These are phyloP conservation scores for Cryptosporidium meleagridis DNA, from an alignment of 169 alveolate species.

Conservation along the genomic window DNA sequence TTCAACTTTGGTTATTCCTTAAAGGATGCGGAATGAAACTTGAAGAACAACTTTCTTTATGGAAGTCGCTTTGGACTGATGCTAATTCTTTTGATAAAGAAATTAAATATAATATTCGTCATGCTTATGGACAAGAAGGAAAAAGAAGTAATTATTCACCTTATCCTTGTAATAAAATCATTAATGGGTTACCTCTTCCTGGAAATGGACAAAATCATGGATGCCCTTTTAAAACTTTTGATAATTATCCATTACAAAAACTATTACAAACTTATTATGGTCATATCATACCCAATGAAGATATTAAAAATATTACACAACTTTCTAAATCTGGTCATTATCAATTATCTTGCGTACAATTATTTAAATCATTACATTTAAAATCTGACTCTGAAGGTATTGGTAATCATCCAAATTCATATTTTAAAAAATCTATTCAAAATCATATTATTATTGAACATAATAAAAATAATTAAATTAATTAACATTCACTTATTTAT, in stretches of 20 bases:
- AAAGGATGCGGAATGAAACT: constrained; percentile 91
- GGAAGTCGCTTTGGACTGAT: constrained; percentile 89
- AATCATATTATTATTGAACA: background rate
- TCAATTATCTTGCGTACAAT: constrained; percentile 89
- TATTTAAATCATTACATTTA: constrained; percentile 86
- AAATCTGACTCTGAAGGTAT: constrained; percentile 89
- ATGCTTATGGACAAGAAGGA: constrained; percentile 95
- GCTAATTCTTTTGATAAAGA: constrained; percentile 88
- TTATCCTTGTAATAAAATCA: constrained; percentile 89
- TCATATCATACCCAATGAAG: constrained; percentile 76
- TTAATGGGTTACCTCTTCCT: constrained; percentile 88
- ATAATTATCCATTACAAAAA: constrained; percentile 74
- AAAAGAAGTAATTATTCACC: constrained; percentile 92
- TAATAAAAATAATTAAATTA: background rate
- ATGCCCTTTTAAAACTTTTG: constrained; percentile 91
- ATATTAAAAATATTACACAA: constrained; percentile 81
- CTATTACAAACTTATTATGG: constrained; percentile 75
- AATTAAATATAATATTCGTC: constrained; percentile 90
- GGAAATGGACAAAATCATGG: constrained; percentile 93
- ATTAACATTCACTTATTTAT: background rate
- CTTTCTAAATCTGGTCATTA: constrained; percentile 83
- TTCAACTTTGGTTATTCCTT: constrained; percentile 89
- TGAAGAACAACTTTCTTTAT: constrained; percentile 86
- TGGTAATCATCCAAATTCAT: constrained; percentile 90
- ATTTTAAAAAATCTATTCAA: constrained; percentile 74